phyloP scores from a whole-genome alignment of 768 basidiomycete genomes.

The Ramaria sp. region DNA sequence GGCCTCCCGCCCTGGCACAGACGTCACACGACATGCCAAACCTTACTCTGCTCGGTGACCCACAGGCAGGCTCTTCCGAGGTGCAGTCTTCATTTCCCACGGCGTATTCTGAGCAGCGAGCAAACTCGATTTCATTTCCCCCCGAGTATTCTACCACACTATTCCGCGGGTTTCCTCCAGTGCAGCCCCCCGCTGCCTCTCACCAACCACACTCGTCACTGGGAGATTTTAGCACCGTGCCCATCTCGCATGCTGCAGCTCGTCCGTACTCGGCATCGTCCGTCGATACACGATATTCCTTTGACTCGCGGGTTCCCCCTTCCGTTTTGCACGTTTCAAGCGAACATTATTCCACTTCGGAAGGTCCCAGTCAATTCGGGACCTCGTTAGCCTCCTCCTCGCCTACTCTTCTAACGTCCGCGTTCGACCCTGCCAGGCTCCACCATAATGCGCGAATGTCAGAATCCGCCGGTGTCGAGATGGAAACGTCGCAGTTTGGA shows the following conservation, averaged over 20 bases:
- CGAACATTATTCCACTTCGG: slow-evolving; percentile 8
- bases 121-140: neutral
- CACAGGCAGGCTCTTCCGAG: neutral
- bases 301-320: slow-evolving; percentile 15
- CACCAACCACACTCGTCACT: slow-evolving; percentile 1
- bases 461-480: neutral
- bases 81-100: neutral
- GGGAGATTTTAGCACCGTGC: slow-evolving; percentile 8
- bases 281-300: slow-evolving; percentile 20
- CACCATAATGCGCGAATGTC: neutral
- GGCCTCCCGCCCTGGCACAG: slow-evolving; percentile 12
- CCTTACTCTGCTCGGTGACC: neutral
- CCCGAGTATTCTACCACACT: neutral
- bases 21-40: neutral
- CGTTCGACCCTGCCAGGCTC: slow-evolving; percentile 6
- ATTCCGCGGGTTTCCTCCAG: neutral
- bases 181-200: neutral
- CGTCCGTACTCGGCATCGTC: slow-evolving; percentile 10
- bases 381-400: slow-evolving; percentile 21
- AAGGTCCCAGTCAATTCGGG: neutral
- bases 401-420: slow-evolving; percentile 17
- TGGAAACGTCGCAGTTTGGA: neutral
- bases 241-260: slow-evolving; percentile 11
- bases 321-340: neutral
- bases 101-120: neutral